Conservation (phyloP, 768 basidiomycete genomes). For the Cystofilobasidium ferigula region DNA sequence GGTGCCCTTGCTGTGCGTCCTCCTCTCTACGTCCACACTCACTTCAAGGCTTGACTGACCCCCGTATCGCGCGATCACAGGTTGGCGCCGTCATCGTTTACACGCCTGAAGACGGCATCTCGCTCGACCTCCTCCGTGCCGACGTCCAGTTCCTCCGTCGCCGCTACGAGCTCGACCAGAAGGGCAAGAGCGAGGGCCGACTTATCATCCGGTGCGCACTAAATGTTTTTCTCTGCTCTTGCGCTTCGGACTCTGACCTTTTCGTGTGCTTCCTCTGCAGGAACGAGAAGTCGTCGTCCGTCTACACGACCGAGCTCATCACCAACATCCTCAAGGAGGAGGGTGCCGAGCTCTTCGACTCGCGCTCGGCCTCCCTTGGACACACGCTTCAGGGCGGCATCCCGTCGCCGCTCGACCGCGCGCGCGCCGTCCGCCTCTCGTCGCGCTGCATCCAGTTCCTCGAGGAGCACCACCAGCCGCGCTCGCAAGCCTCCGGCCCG, state of each 20-base stretch:
- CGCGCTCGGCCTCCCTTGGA: conserved; percentile 87
- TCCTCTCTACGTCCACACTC: neutral
- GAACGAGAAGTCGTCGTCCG: conserved; percentile 70
- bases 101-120: conserved; percentile 82
- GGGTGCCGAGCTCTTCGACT: conserved; percentile 81
- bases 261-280: conserved; percentile 39
- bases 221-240: neutral
- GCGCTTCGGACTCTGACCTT: no score
- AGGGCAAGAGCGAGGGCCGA: conserved; percentile 84
- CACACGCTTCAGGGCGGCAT: conserved; percentile 94
- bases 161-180: conserved; percentile 71
- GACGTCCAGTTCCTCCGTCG: conserved; percentile 83
- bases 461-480: conserved; percentile 49
- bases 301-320: conserved; percentile 84
- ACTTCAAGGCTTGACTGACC: neutral
- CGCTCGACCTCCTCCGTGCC: conserved; percentile 61
- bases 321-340: conserved; percentile 93
- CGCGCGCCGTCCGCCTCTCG: conserved; percentile 77
- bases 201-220: conserved; percentile 65
- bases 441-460: conserved; percentile 90
- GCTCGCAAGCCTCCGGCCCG: neutral
- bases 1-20: conserved; percentile 81
- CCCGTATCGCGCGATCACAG: conserved; percentile 40
- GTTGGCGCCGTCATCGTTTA: conserved; percentile 87
- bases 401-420: conserved; percentile 88